Base-by-base conservation (phyloP, 768 basidiomycete species). In the Suillus subluteus region DNA sequence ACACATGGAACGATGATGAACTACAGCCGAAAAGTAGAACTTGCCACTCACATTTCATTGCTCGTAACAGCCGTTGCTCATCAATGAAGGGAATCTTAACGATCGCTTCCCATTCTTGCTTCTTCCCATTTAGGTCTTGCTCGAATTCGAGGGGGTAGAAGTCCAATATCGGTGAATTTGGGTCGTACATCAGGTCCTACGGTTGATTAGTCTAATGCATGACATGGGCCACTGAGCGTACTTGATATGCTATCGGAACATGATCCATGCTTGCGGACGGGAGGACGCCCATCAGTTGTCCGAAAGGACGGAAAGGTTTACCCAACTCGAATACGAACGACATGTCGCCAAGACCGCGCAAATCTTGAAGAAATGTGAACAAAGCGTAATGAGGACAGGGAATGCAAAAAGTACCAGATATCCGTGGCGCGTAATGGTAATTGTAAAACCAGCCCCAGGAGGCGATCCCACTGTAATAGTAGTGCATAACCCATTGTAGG, bases 391-490 rank as follows among this genome's bases (percentile, higher is more conserved):
- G 9, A 5, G 32, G 4, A 54, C 11, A 41, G 35, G 30, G 41
- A 43, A 11, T 54, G 41, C 44, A 23, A 18, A 18, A 74, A 84
- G 63, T 72, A 96, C 97, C 97, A 23, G 95, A 95, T 64, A 99
- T 98, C 37, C 96, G 88, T 26, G 98, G 98, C 0, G 98, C 92
- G 76, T 96, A 99, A 75, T 99, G 97, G 76, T 98, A 99, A 77
- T 96, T 82, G 79, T 99, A 99, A 82, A 97, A 99, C 98, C 98
- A 99, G 26, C 94, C 87, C 98, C 98, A 99, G 18, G 95, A 96
- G 6, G 95, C 92, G 21, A 99, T 96, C 6, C 98, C 98, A 68
- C 92, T 88, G 77, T 98, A 99, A 76, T 99, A 99, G 78, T 99
- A 99, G 74, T 95, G 92, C 91, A 99, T 93, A 40, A 99, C 95